A percentile compares a stretch with the other conserved stretches of the same genome.
Conservation (phyloP, 441 rosid species). For the Aquilaria agallochum region DNA sequence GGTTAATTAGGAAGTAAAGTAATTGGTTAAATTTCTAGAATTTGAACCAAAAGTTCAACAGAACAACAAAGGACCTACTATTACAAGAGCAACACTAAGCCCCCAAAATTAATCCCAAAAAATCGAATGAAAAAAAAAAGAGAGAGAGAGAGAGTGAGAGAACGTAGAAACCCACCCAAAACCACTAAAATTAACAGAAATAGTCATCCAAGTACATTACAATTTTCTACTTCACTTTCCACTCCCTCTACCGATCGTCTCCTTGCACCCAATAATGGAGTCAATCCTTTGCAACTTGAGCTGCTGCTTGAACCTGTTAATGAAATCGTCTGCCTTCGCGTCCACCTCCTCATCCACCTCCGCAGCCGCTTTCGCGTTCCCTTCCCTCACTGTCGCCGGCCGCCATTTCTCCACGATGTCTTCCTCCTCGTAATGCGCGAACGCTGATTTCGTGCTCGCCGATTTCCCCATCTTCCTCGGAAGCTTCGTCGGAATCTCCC, state of each 20-base stretch:
- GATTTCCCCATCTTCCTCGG: slow-evolving; percentile 79
- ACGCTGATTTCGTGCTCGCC: slow-evolving; percentile 65
- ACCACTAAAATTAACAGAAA: neutral
- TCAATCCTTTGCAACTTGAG: slow-evolving; percentile 74
- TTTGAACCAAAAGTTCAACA: slow-evolving; percentile 17
- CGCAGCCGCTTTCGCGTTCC: slow-evolving; percentile 26
- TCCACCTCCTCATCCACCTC: slow-evolving; percentile 71
- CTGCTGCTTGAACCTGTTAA: slow-evolving; percentile 74
- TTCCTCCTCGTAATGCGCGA: slow-evolving; percentile 47
- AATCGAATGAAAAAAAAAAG: slow-evolving; percentile 13
- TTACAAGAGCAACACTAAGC: slow-evolving; percentile 12
- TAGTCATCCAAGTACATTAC: slow-evolving; percentile 1
- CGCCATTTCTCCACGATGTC: slow-evolving; percentile 51
- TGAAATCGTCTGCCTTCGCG: slow-evolving; percentile 85
- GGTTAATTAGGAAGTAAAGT: no score
- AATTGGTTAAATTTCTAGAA: neutral
- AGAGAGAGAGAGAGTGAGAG: neutral
- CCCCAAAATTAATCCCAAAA: slow-evolving; percentile 11
- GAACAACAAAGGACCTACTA: slow-evolving; percentile 27
- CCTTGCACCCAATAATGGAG: slow-evolving; percentile 58
- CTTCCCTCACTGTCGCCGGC: slow-evolving; percentile 53
- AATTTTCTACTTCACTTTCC: slow-evolving; percentile 18
- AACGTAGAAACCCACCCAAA: slow-evolving; percentile 2
- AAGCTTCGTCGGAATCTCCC: slow-evolving; percentile 48
- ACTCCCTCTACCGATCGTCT: slow-evolving; percentile 40